phyloP scores from a whole-genome alignment of 495 filamentous ascomycete species.

The Penicillium fimorum region DNA sequence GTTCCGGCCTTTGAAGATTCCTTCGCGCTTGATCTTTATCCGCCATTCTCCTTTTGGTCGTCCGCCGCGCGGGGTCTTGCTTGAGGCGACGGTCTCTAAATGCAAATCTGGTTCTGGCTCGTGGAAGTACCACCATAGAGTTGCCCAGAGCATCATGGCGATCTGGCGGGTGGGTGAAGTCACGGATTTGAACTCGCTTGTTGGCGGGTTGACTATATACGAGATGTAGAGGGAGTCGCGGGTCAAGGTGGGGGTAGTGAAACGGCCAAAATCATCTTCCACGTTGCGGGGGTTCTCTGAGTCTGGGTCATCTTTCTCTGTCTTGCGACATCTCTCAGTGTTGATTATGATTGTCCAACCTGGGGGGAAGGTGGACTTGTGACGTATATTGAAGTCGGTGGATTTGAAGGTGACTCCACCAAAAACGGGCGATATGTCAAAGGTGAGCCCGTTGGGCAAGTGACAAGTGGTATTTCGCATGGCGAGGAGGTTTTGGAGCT shows the following conservation, averaged over 20 bases:
- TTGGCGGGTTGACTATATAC: conserved; percentile 80
- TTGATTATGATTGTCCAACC: conserved; percentile 88
- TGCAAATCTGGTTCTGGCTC: conserved; percentile 49
- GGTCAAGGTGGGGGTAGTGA: conserved; percentile 66
- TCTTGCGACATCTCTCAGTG: conserved; percentile 56
- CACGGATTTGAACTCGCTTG: conserved; percentile 72
- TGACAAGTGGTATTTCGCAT: conserved; percentile 46
- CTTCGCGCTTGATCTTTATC: conserved; percentile 79
- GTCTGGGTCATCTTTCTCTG: conserved; percentile 16
- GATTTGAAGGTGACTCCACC: conserved; percentile 85
- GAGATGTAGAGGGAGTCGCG: conserved; percentile 86
- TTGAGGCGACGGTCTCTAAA: conserved; percentile 60
- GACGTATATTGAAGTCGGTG: conserved; percentile 61
- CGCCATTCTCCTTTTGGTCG: conserved; percentile 84
- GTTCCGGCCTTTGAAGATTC: conserved; percentile 77
- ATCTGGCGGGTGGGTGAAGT: conserved; percentile 80
- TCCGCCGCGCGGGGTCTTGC: conserved; percentile 62
- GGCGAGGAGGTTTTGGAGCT: conserved; percentile 1
- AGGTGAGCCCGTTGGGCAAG: conserved; percentile 82
- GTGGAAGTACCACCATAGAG: conserved; percentile 96
- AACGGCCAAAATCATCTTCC: conserved; percentile 47
- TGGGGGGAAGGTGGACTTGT: conserved; percentile 69
- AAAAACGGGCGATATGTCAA: conserved; percentile 80
- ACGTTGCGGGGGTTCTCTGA: conserved; percentile 19
- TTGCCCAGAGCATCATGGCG: conserved; percentile 95